phyloP scores from a whole-genome alignment of 2,329 filamentous ascomycete genomes.

The Fusarium newnesense region DNA sequence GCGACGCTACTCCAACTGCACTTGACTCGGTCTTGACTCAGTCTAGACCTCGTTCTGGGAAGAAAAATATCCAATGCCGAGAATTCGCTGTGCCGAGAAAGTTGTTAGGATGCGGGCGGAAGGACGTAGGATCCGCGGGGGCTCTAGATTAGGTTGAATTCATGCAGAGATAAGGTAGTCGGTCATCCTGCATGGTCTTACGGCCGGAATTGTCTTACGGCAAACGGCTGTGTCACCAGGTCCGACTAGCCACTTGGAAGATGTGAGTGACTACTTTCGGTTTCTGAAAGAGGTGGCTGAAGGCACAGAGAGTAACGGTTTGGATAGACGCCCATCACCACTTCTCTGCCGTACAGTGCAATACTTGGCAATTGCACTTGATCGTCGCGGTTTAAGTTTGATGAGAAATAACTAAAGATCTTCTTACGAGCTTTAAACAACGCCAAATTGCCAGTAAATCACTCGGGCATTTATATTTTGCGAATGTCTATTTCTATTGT shows the following conservation, averaged over 20 bases:
- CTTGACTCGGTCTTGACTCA: background rate
- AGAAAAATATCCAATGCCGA: background rate
- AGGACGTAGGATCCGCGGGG: background rate
- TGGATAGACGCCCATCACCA: fast-evolving
- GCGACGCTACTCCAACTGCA: background rate
- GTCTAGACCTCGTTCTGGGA: background rate
- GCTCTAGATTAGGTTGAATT: background rate
- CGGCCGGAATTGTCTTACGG: background rate
- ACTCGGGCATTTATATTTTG: fast-evolving
- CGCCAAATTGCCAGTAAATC: fast-evolving
- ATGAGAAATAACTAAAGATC: fast-evolving
- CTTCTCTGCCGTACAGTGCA: background rate
- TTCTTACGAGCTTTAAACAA: background rate
- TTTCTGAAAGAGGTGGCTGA: background rate
- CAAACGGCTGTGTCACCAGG: background rate
- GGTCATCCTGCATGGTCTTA: background rate
- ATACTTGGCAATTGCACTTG: background rate
- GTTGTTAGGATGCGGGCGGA: background rate
- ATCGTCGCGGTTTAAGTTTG: no score
- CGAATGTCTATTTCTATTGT: background rate
- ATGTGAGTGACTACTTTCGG: background rate
- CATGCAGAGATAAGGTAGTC: background rate
- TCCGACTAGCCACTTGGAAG: background rate
- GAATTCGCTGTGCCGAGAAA: background rate
- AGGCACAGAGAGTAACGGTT: background rate